Base-by-base conservation (phyloP, 768 basidiomycete species). In the Podaxis pistillaris region DNA sequence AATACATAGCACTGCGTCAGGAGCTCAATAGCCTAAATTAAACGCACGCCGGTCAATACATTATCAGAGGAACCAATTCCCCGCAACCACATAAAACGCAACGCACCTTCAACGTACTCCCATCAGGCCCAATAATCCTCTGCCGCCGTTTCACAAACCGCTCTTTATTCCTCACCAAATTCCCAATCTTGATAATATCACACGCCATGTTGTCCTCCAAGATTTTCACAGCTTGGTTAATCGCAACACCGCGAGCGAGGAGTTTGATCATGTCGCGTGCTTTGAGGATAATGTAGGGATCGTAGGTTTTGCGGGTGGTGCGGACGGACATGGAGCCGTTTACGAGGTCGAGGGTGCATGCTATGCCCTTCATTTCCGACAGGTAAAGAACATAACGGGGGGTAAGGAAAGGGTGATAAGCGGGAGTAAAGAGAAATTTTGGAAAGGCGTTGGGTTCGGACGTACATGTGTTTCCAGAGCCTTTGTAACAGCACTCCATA, bases 171-270 rank as follows among this genome's bases (percentile, higher is more conserved):
- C 94, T 80, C 17, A 98, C 92, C 57, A 96, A 73, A 68, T 84
- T 96, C 15, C 97, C 96, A 64, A 98, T 98, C 77, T 98, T 98
- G 73, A 99, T 98, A 66, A 99, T 96, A 74, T 99, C 97, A 73
- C 94, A 97, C 2, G 94, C 92, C 22, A 91, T 81, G 52, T 83
- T 83, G 72, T 99, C 97, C 63, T 97, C 89, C 59, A 99, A 77
- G 49, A 98, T 87, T 73, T 95, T 95, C 58, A 91, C 84, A 0
- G 94, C 96, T 72, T 96, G 91, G 4, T 79, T 86, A 55, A 95
- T 73, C 15, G 92, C 82, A 28, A 99, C 96, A 44, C 94, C 93
- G 72, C 97, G 87, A 26, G 97, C 94, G 28, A 99, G 83, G 3
- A 99, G 84, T 73, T 98, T 98, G 67, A 98, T 85, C 80, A 98